These are phyloP conservation scores for Cucumis hystrix DNA, from an alignment of 306 rosid genomes.

Conservation along the genomic window DNA sequence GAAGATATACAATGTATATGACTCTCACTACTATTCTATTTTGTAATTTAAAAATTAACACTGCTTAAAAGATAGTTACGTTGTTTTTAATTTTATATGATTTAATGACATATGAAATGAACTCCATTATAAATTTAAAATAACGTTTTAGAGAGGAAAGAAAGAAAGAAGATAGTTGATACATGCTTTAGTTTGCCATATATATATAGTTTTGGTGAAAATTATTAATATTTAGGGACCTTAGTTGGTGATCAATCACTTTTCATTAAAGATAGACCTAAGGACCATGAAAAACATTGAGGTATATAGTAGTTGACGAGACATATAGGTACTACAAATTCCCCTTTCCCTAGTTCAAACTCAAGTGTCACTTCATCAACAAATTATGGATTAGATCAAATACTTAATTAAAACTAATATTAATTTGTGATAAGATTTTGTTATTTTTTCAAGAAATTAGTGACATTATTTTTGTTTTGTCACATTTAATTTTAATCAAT, in stretches of 20 bases:
- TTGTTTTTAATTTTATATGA: no score
- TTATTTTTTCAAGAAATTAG: no score
- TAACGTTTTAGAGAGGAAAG: neutral
- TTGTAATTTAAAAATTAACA: no score
- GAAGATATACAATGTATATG: no score
- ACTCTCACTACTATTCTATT: no score
- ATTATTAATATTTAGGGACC: neutral
- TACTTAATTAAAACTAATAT: neutral
- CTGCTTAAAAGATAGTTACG: no score
- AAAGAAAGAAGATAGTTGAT: neutral
- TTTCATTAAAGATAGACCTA: neutral
- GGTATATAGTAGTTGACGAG: neutral
- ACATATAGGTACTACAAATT: neutral
- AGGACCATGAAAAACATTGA: neutral
- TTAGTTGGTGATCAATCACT: neutral
- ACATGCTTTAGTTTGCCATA: neutral
- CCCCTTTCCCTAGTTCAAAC: neutral
- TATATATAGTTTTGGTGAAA: neutral
- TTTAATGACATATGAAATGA: no score
- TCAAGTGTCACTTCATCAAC: neutral
- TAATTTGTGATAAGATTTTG: no score
- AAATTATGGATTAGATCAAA: neutral
- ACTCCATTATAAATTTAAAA: no score
- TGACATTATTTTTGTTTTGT: neutral
- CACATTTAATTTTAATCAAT: neutral